Base-by-base conservation (phyloP, 2,329 filamentous ascomycete genomes). In the Xylariaceae sp. region DNA sequence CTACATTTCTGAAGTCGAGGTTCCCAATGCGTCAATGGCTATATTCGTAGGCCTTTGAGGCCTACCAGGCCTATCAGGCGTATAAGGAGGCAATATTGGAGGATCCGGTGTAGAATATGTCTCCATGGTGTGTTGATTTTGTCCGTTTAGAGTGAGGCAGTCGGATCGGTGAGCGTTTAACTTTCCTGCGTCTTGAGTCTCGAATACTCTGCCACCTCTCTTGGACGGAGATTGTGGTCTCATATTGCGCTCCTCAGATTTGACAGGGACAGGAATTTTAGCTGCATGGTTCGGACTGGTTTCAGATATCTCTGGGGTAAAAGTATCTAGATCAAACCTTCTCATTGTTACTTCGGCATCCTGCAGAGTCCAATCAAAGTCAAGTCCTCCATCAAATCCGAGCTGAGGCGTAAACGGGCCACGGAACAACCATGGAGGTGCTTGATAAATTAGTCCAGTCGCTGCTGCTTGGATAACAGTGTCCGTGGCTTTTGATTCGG, bases 381-480 rank as follows among this genome's bases (percentile, higher is more conserved):
- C 72, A 38, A 74, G 62, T 1, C 72, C 71, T 15, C 72, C 68
- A 51, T 75, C 73, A 41, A 72, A 73, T 44, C 72, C 72, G 18
- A 75, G 64, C 45, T 74, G 69, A 11, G 73, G 71, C 1, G 71
- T 75, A 22, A 75, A 72, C 0, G 73, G 73, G 2, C 71, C 71
- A 3, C 65, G 65, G 49, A 73, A 72, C 33, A 59, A 62, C 64
- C 64, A 66, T 2, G 62, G 46, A 7, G 55, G 51, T 43, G 53
- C 22, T 50, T 51, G 49, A 36, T 58, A 59, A 18, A 69, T 31
- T 9, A 66, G 42, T 10, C 61, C 67, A 27, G 55, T 53, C 36
- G 55, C 55, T 27, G 57, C 59, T 17, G 64, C 62, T 46, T 64
- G 59, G 14, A 62, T 50, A 5, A 67, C 60, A 17, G 63, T 62